Evolutionary conservation across 495 filamentous ascomycete species (phyloP), one percentile per base, ranked within the genome.

Genomic region (Friedmanniomyces simplex): DNA sequence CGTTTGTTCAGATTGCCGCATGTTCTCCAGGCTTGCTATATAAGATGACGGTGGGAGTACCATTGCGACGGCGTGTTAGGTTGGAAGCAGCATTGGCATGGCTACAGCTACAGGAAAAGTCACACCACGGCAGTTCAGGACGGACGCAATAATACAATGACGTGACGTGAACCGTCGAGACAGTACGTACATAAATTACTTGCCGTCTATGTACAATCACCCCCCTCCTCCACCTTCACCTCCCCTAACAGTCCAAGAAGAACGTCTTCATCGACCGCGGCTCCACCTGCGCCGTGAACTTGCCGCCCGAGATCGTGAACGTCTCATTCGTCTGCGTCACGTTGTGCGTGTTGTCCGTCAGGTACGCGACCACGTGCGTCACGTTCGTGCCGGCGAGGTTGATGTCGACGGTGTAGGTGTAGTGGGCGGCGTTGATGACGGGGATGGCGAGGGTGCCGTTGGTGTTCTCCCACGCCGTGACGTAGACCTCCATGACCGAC

Each of bases 321-420:
- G 13, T 39, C 46, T 54, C 34, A 25, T 46, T 45, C 7, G 14
- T 45, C 54, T 47, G 57, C 14, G 54, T 58, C 1, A 62, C 58
- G 36, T 62, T 63, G 47, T 63, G 60, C 14, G 50, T 42, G 46
- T 63, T 63, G 51, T 63, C 60, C 4, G 60, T 63, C 41, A 63
- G 41, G 24, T 63, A 63, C 22, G 60, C 60, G 34, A 42, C 45
- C 18, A 36, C 60, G 26, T 49, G 50, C n/a, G 54, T 42, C 0
- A 54, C 50, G 50, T 53, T 52, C 41, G 47, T 37, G 14, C 51
- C 51, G 21, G 56, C 26, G 7, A 63, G 22, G 22, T 54, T 41
- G 11, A 63, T 39, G 46, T 50, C 49, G 36, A 59, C 18, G 11
- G 55, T 58, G 51, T 63, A 63, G 7, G 50, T 42, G 46, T 59